Evolutionary conservation across 2,329 filamentous ascomycete genomes (phyloP), one percentile per base, ranked within the genome.

Genomic region (Monilinia aucupariae): DNA sequence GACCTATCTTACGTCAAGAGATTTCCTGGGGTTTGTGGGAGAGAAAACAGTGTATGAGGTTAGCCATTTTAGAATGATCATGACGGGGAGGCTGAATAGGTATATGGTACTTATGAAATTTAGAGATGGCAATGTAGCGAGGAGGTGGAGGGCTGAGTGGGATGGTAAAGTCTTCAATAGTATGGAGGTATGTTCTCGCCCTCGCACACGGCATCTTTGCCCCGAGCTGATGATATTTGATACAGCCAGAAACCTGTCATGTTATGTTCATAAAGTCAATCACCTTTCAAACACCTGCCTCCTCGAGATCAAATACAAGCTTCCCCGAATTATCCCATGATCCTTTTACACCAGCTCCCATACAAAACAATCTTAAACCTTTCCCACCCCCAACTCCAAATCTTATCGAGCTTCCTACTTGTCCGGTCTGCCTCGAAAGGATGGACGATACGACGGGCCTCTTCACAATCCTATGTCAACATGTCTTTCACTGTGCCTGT

Each of bases 101-200:
- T 97, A 97, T 77, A 89, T 99, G 81, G 93, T 96, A 32, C 80
- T 99, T 65, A 89, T 99, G 84, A 97, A 96, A 77, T 97, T 97
- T 74, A 84, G 91, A 54, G 86, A 89, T 67, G 83, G 84, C 37
- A 84, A 83, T 71, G 85, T 85, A 66, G 94, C 94, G 17, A 85
- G 82, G 70, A 82, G 86, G 59, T 99, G 93, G 88, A 87, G 90
- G 71, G 85, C 82, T 65, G 88, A 91, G 69, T 97, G 93, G 82
- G 94, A 97, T 75, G 94, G 94, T 22, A 94, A 90, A 74, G 84
- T 93, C 0, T 97, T 97, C 74, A 96, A 96, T 72, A 88, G 85
- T 64, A 91, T 96, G 81, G 91, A 96, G 81, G 90, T 91, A 77
- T 71, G 80, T 75, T 22, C 74, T 69, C 9, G 34, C 51, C 61